A percentile compares a stretch with the other conserved stretches of the same genome.
These are phyloP conservation scores for Yamadazyma nakazawae DNA, from an alignment of 805 yeast species.

Conservation along the genomic window DNA sequence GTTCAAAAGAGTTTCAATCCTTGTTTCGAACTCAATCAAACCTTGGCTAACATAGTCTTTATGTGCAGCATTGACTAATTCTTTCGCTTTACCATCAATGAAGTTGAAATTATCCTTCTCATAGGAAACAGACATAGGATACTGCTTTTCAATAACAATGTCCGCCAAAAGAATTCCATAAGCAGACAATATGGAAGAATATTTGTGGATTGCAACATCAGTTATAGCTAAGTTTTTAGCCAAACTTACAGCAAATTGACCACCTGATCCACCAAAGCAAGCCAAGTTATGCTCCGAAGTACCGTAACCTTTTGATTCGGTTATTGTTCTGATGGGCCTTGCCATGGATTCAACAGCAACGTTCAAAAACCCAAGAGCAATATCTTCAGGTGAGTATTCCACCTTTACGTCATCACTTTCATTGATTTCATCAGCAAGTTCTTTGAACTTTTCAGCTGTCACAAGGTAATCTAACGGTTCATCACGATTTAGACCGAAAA, in stretches of 20 bases:
- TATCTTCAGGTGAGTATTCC: constrained; percentile 27
- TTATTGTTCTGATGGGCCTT: constrained; percentile 32
- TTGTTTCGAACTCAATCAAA: constrained; percentile 36
- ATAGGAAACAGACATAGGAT: constrained; percentile 30
- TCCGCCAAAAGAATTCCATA: constrained; percentile 34
- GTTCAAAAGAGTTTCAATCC: constrained; percentile 65
- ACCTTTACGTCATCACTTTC: constrained; percentile 20
- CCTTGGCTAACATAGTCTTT: constrained; percentile 49
- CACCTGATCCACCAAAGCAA: constrained; percentile 39
- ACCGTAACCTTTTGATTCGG: constrained; percentile 33
- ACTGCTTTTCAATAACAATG: constrained; percentile 33
- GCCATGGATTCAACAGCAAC: constrained; percentile 37
- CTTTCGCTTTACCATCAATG: constrained; percentile 45
- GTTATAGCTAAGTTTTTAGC: constrained; percentile 28
- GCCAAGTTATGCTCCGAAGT: constrained; percentile 31
- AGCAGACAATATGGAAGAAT: constrained; percentile 33
- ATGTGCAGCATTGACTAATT: constrained; percentile 42
- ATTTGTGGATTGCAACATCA: constrained; percentile 30
- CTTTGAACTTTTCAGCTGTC: constrained; percentile 50
- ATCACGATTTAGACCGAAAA: constrained; percentile 37
- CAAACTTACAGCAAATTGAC: constrained; percentile 28
- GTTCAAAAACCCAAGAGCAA: constrained; percentile 31
- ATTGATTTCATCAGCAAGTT: constrained; percentile 47
- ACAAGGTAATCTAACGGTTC: constrained; percentile 30
- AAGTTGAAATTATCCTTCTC: constrained; percentile 23